Conservation (phyloP, 2,329 filamentous ascomycete genomes). For the Hypocreales sp. region DNA sequence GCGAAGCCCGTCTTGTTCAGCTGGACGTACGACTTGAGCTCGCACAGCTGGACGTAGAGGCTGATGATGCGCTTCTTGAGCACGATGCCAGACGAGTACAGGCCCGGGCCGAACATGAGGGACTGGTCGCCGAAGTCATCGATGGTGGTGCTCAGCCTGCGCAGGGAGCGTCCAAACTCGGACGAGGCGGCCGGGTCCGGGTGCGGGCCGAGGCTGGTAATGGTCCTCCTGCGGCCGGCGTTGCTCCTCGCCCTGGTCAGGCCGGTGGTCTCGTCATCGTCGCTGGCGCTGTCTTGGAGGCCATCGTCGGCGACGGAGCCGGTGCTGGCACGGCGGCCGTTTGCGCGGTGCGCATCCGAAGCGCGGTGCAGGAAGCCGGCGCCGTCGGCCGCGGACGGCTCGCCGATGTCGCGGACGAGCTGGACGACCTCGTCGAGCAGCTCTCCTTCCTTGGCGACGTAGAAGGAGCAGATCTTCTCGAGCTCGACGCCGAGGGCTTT, state of each 20-base stretch:
- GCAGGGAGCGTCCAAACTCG: constrained; percentile 37
- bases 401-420: constrained; percentile 58
- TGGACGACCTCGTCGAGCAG: constrained; percentile 67
- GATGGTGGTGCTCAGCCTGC: constrained; percentile 51
- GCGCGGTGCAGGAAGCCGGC: constrained; percentile 18
- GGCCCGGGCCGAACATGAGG: constrained; percentile 44
- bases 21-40: constrained; percentile 90
- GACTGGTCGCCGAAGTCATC: constrained; percentile 70
- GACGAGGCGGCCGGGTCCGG: constrained; percentile 48
- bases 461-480: constrained; percentile 89
- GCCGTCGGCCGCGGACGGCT: constrained; percentile 38
- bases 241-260: constrained; percentile 30
- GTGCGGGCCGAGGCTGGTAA: constrained; percentile 19
- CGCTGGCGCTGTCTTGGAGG: constrained; percentile 42
- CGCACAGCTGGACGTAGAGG: constrained; percentile 83
- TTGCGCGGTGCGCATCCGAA: constrained; percentile 10
- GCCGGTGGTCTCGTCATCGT: constrained; percentile 43
- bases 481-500: constrained; percentile 75
- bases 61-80: constrained; percentile 83
- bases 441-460: constrained; percentile 75
- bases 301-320: constrained; percentile 40
- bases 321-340: constrained; percentile 16
- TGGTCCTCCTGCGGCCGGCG: constrained; percentile 21
- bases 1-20: constrained; percentile 93
- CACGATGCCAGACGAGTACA: constrained; percentile 57